Conservation (phyloP, 202 grass and related monocot species). For the Elaeis oleifera region DNA sequence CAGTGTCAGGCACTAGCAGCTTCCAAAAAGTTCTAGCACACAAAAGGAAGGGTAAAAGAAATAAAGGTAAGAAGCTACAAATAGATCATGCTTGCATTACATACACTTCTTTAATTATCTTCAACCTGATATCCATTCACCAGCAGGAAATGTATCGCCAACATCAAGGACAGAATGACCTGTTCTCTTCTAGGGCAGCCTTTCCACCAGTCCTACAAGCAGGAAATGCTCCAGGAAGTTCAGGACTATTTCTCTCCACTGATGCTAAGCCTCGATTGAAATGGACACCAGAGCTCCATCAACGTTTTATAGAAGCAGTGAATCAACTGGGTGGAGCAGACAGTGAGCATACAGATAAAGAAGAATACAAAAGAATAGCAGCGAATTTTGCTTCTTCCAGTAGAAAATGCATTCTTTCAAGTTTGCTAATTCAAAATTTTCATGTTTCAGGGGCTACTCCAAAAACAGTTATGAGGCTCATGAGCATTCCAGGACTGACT, state of each 20-base stretch:
- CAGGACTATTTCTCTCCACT: constrained; percentile 88
- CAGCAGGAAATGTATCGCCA: constrained; percentile 79
- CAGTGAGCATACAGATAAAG: constrained; percentile 54
- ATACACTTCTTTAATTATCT: background rate
- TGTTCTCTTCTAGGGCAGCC: constrained; percentile 50
- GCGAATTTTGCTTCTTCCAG: constrained; percentile 4
- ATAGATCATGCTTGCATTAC: no score
- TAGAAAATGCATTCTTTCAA: constrained; percentile 19
- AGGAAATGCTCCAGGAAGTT: constrained; percentile 64
- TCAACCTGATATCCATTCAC: constrained; percentile 18
- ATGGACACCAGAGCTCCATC: constrained; percentile 97
- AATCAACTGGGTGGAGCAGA: constrained; percentile 97
- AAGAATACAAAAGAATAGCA: background rate
- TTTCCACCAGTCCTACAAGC: constrained; percentile 71
- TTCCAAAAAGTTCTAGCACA: no score
- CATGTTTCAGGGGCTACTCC: constrained; percentile 37
- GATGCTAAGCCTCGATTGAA: constrained; percentile 95
- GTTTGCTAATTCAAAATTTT: constrained; percentile 18
- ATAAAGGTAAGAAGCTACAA: background rate
- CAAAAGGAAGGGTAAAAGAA: background rate
- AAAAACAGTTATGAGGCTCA: constrained; percentile 97
- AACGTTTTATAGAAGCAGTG: constrained; percentile 89
- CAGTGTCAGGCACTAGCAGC: background rate
- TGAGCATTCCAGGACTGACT: constrained; percentile 96
- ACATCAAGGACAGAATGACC: constrained; percentile 56